phyloP scores from a whole-genome alignment of 148 eudicot species.

The Rhododendron simsii region DNA sequence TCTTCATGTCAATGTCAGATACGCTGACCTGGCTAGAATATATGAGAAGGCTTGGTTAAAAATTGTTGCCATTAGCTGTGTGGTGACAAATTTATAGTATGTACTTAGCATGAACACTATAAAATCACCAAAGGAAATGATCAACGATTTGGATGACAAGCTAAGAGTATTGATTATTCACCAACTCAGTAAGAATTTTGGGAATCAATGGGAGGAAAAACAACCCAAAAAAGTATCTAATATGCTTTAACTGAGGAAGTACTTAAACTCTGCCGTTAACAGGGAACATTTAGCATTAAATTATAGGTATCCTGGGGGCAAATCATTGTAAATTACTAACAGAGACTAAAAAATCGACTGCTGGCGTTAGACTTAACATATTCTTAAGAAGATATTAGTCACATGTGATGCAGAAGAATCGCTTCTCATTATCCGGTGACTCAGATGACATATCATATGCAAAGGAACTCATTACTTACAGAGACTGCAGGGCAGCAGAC shows the following conservation, averaged over 20 bases:
- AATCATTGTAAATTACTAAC: not conserved
- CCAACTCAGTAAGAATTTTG: not conserved
- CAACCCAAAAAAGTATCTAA: not conserved
- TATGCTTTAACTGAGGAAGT: not conserved
- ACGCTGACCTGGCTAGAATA: constrained; percentile 51
- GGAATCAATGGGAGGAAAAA: not conserved
- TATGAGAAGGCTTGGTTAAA: constrained; percentile 1
- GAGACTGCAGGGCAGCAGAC: constrained; percentile 60
- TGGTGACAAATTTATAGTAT: constrained; percentile 4
- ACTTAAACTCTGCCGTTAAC: not conserved
- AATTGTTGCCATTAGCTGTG: not conserved
- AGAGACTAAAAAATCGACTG: not conserved
- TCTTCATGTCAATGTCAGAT: constrained; percentile 51
- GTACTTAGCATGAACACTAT: not conserved
- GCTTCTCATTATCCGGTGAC: not conserved
- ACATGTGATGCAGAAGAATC: not conserved
- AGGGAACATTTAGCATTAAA: not conserved
- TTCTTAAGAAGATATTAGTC: not conserved
- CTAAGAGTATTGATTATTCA: not conserved
- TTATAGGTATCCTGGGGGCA: not conserved
- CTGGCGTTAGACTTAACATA: not conserved
- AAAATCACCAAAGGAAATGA: not conserved
- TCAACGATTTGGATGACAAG: not conserved
- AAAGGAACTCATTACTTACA: constrained; percentile 45
- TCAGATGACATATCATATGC: not conserved